These are phyloP conservation scores for Pythium graminicola DNA, from an alignment of 352 stramenopile species.

Conservation along the genomic window DNA sequence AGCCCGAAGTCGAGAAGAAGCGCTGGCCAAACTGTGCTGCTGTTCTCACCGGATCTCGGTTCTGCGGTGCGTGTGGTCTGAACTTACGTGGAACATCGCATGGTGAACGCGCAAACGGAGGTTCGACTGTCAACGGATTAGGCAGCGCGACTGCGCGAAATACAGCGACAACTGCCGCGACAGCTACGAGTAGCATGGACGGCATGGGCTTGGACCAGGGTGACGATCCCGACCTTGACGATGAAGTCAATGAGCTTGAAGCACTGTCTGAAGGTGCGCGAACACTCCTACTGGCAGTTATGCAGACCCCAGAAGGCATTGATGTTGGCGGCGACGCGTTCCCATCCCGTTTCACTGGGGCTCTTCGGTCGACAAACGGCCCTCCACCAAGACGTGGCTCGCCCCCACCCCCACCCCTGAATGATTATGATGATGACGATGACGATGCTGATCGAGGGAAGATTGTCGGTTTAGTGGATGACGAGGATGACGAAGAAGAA, in stretches of 20 bases:
- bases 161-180: slow-evolving; percentile 4
- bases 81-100: slow-evolving; percentile 75
- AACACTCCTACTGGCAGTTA: slow-evolving; percentile 78
- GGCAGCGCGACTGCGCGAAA: slow-evolving; percentile 2
- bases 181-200: slow-evolving; percentile 34
- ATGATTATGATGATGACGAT: slow-evolving; percentile 17
- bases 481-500: slow-evolving; percentile 18
- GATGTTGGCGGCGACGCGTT: slow-evolving; percentile 71
- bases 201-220: slow-evolving; percentile 29
- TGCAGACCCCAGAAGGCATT: slow-evolving; percentile 81
- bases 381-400: not conserved
- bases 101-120: slow-evolving; percentile 42
- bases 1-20: slow-evolving; percentile 75
- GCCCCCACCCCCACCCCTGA: slow-evolving; percentile 1
- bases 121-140: slow-evolving; percentile 5
- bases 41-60: slow-evolving; percentile 80
- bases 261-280: slow-evolving; percentile 78
- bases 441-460: slow-evolving; percentile 11
- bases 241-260: slow-evolving; percentile 86
- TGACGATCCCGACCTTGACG: slow-evolving; percentile 56
- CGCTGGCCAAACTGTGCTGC: slow-evolving; percentile 77
- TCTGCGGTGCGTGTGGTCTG: slow-evolving; percentile 83
- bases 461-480: slow-evolving; percentile 16
- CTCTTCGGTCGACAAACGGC: slow-evolving; percentile 18
- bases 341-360: slow-evolving; percentile 28